A percentile compares a stretch with the other conserved stretches of the same genome.
Evolutionary conservation across 176 grass and related monocot genomes (phyloP).

Genomic region (Aegilops speltoides): DNA sequence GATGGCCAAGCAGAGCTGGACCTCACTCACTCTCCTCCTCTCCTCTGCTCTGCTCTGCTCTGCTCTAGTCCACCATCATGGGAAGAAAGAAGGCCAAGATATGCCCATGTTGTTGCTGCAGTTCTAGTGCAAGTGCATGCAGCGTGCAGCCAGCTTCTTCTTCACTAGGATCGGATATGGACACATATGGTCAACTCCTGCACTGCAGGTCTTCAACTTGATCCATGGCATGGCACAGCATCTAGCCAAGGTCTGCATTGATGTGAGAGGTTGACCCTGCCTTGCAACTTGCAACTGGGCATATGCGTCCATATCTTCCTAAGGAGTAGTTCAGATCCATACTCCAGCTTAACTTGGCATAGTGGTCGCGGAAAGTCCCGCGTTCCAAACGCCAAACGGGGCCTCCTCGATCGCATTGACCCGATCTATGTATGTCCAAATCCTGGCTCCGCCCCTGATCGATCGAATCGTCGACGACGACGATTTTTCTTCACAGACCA

Average conservation of each 20-base stretch:
- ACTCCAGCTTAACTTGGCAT: neutral
- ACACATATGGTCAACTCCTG: slow-evolving; percentile 24
- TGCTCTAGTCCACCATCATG: neutral
- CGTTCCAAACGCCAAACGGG: neutral
- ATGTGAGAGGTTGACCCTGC: neutral
- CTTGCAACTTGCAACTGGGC: slow-evolving; percentile 13
- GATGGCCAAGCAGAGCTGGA: slow-evolving; percentile 16
- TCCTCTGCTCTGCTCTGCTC: neutral
- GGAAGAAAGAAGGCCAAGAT: neutral
- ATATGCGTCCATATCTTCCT: neutral
- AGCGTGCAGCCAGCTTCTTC: neutral
- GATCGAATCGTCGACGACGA: too few relatives aligned
- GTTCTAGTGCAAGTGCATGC: neutral
- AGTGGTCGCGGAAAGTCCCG: neutral
- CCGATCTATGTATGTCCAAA: neutral
- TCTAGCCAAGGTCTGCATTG: neutral
- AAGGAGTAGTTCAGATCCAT: neutral
- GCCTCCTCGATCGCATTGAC: neutral
- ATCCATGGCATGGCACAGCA: neutral
- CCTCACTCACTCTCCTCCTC: slow-evolving; percentile 24
- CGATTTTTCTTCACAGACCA: neutral
- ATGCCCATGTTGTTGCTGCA: neutral
- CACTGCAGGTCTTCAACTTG: slow-evolving; percentile 1
- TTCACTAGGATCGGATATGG: neutral
- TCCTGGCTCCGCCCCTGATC: neutral